These are phyloP conservation scores for Kernera saxatilis DNA, from an alignment of 345 rosid genomes.

Conservation along the genomic window DNA sequence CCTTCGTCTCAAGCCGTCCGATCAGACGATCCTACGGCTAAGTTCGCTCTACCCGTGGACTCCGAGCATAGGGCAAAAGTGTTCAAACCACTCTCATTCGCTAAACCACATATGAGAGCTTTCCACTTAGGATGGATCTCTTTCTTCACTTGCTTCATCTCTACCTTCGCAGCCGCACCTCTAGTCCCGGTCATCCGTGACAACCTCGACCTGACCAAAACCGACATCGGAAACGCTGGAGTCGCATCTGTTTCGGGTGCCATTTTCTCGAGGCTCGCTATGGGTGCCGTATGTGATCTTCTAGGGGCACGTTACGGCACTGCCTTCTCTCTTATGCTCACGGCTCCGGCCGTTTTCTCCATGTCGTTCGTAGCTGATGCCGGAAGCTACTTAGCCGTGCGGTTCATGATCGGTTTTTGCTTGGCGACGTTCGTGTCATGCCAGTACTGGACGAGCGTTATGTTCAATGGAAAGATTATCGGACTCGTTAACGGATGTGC, in stretches of 20 bases:
- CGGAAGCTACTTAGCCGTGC: slow-evolving; percentile 53
- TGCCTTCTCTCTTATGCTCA: slow-evolving; percentile 62
- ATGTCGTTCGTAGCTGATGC: slow-evolving; percentile 67
- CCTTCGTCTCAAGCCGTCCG: slow-evolving; percentile 3
- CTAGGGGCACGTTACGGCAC: slow-evolving; percentile 74
- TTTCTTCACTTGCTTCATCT: slow-evolving; percentile 81
- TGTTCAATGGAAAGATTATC: slow-evolving; percentile 76
- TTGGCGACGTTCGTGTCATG: slow-evolving; percentile 90
- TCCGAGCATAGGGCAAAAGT: slow-evolving; percentile 79
- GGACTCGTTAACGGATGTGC: slow-evolving; percentile 86
- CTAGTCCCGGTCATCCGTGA: slow-evolving; percentile 76
- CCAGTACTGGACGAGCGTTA: slow-evolving; percentile 85
- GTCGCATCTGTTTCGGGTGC: slow-evolving; percentile 83
- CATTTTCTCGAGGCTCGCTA: slow-evolving; percentile 71
- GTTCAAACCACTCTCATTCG: slow-evolving; percentile 55
- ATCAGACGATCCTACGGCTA: slow-evolving; percentile 38
- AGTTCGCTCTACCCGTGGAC: slow-evolving; percentile 64
- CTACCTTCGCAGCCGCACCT: slow-evolving; percentile 88
- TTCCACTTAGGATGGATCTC: slow-evolving; percentile 89
- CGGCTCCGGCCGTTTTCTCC: slow-evolving; percentile 77
- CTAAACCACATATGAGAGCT: slow-evolving; percentile 82
- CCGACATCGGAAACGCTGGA: slow-evolving; percentile 74
- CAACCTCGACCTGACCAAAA: slow-evolving; percentile 60
- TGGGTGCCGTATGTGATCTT: slow-evolving; percentile 83
- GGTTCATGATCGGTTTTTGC: slow-evolving; percentile 92